These are phyloP conservation scores for Pyrenopolyporus hunteri DNA, from an alignment of 495 filamentous ascomycete species.

Conservation along the genomic window DNA sequence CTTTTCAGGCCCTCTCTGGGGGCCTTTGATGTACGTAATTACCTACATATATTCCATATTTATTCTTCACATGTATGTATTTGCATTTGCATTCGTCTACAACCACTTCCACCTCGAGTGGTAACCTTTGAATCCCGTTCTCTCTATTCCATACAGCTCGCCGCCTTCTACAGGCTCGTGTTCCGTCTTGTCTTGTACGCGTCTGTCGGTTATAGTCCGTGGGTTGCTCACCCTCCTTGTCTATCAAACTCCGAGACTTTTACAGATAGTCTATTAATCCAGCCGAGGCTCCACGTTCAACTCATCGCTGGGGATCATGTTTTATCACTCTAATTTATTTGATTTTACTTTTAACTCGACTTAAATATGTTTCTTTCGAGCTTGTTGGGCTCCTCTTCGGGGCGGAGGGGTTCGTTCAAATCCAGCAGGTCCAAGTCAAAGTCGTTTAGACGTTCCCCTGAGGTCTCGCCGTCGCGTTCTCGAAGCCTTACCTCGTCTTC, in stretches of 20 bases:
- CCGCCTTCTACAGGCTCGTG: not conserved
- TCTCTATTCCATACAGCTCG: not conserved
- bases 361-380: slow-evolving; percentile 33
- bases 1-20: too few species aligned
- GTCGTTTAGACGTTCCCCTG: slow-evolving; percentile 22
- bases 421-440: slow-evolving; percentile 19
- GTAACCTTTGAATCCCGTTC: too few species aligned
- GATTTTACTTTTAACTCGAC: not conserved
- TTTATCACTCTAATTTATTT: slow-evolving; percentile 10
- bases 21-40: too few species aligned
- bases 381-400: slow-evolving; percentile 21
- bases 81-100: slow-evolving; percentile 2
- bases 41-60: too few species aligned
- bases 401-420: slow-evolving; percentile 25
- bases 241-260: too few species aligned
- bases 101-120: not conserved
- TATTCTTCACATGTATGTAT: not conserved
- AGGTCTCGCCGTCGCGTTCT: slow-evolving; percentile 29
- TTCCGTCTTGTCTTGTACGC: not conserved
- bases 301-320: slow-evolving; percentile 14
- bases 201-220: not conserved
- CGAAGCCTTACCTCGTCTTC: slow-evolving; percentile 6
- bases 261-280: slow-evolving; percentile 6
- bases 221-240: not conserved
- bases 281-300: slow-evolving; percentile 5